These are phyloP conservation scores for barley (Hordeum vulgare) DNA, from an alignment of 176 grass and related monocot species.

Conservation along the genomic window MorexV3_pseudomolecules_assembly NC_058520.1:498126606-498127105, in stretches of 20 bases:
- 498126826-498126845: not conserved
- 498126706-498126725: not conserved
- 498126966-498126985: not conserved
- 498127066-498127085: not conserved
- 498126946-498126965: not conserved
- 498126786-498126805: not conserved
- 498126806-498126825: not conserved
- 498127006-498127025: not conserved
- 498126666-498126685: not conserved
- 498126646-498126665: not conserved
- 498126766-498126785: not conserved
- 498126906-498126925: not conserved
- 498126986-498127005: too few species aligned
- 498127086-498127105: not conserved
- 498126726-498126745: not conserved
- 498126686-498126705: not conserved
- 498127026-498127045: not conserved
- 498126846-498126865: not conserved
- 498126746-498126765: not conserved
- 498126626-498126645: not conserved
- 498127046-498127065: not conserved
- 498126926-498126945: not conserved
- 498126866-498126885: not conserved
- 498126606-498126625: not conserved
- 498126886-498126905: not conserved